Percentiles rank a stretch among this genome's conserved stretches.
Conservation (phyloP, 208 protist species). For the Plasmodiophora brassicae region DNA sequence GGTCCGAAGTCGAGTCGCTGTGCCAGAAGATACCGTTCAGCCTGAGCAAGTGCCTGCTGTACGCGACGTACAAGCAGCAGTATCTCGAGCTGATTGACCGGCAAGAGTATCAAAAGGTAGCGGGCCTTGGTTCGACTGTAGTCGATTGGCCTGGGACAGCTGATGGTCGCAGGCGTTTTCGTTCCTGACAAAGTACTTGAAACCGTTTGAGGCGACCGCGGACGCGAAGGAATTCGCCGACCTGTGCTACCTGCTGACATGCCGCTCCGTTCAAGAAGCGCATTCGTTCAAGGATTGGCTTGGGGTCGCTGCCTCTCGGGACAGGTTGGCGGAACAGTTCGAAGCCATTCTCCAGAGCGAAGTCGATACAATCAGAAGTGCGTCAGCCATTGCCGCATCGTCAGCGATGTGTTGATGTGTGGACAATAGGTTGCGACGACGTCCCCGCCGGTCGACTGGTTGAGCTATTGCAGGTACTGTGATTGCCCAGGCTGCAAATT, state of each 20-base stretch:
- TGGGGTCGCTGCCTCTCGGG: constrained; percentile 45
- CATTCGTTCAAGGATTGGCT: constrained; percentile 63
- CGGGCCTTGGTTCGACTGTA: not conserved
- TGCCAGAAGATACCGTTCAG: constrained; percentile 49
- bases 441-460: not conserved
- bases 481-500: not conserved
- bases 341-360: constrained; percentile 56
- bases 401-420: not conserved
- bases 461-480: not conserved
- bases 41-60: constrained; percentile 56
- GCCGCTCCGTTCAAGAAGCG: constrained; percentile 61
- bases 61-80: constrained; percentile 64
- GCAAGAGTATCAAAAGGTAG: constrained; percentile 63
- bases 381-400: not conserved
- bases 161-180: constrained; percentile 55
- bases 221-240: constrained; percentile 58
- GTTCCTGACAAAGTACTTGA: constrained; percentile 61
- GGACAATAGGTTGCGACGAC: constrained; percentile 13
- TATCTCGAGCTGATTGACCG: constrained; percentile 65
- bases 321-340: constrained; percentile 56
- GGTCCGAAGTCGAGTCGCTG: not conserved
- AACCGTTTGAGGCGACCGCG: constrained; percentile 56
- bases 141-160: not conserved
- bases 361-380: not conserved
- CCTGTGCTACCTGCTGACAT: constrained; percentile 66